A percentile compares a stretch with the other conserved stretches of the same genome.
Evolutionary conservation across 2,329 filamentous ascomycete genomes (phyloP).

Genomic region (Alternaria alternata): DNA sequence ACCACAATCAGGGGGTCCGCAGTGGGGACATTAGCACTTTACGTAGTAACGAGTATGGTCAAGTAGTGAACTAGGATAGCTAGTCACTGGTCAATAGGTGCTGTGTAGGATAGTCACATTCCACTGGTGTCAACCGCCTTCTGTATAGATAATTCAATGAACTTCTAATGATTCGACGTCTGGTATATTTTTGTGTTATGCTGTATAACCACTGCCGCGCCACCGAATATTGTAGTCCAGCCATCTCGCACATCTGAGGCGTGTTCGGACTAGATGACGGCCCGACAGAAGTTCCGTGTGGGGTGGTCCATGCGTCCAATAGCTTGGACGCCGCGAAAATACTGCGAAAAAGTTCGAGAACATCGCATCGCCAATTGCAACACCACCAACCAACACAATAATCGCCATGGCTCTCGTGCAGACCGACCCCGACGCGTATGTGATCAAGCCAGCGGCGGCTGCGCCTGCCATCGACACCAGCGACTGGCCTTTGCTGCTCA

Average conservation of each 20-base stretch:
- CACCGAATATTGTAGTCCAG: neutral
- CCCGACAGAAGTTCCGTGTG: constrained; percentile 9
- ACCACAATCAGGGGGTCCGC: constrained; percentile 5
- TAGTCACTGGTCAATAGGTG: neutral
- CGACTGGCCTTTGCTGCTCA: constrained; percentile 91
- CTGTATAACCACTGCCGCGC: neutral
- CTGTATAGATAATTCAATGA: neutral
- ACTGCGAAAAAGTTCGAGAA: constrained; percentile 38
- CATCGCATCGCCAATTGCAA: constrained; percentile 38
- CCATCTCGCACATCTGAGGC: neutral
- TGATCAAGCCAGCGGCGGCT: constrained; percentile 89
- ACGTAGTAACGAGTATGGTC: constrained; percentile 4
- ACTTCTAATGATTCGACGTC: neutral
- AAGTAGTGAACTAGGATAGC: neutral
- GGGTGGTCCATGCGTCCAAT: constrained; percentile 12
- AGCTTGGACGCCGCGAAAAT: constrained; percentile 22
- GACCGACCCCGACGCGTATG: constrained; percentile 70
- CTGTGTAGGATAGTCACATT: neutral
- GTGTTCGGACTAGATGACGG: constrained; percentile 5
- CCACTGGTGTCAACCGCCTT: neutral
- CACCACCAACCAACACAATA: constrained; percentile 29
- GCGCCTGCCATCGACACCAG: constrained; percentile 83
- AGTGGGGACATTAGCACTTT: constrained; percentile 2
- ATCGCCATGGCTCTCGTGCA: constrained; percentile 49
- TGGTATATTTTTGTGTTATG: neutral